Conservation (phyloP, 306 rosid genomes). For the Macrotyloma uniflorum region DNA sequence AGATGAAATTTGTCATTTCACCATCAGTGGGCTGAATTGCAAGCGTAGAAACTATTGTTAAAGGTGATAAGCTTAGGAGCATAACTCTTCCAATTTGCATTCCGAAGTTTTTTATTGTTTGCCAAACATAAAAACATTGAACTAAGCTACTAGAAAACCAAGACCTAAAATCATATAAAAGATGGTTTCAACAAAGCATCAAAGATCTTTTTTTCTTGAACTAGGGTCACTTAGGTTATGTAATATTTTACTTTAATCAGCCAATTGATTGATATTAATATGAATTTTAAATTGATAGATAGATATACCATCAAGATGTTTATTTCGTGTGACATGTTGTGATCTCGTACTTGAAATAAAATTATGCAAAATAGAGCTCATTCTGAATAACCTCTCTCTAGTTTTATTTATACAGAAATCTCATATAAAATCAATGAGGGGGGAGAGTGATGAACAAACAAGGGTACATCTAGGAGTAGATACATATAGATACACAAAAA, state of each 20-base stretch:
- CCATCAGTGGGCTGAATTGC: not conserved
- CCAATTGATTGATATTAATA: constrained; percentile 44
- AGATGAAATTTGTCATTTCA: not conserved
- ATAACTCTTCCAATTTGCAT: not conserved
- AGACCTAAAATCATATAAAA: constrained; percentile 46
- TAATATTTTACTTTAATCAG: constrained; percentile 58
- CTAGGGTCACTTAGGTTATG: constrained; percentile 38
- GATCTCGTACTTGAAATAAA: too few relatives aligned
- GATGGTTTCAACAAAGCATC: constrained; percentile 42
- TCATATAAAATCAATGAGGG: too few relatives aligned
- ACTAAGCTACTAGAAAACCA: constrained; percentile 35
- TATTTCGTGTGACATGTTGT: too few relatives aligned
- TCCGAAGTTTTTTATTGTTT: constrained; percentile 35
- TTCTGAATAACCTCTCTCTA: too few relatives aligned
- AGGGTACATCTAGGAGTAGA: too few relatives aligned
- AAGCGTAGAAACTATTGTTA: not conserved
- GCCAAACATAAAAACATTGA: constrained; percentile 36
- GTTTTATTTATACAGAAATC: too few relatives aligned
- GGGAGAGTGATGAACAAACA: too few relatives aligned
- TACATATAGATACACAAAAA: too few relatives aligned
- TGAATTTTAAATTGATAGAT: too few relatives aligned
- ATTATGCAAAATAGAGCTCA: too few relatives aligned
- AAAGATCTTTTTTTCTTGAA: constrained; percentile 12
- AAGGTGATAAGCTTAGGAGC: not conserved
- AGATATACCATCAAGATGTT: too few relatives aligned